These are phyloP conservation scores for Puccinia triticina DNA, from an alignment of 1,284 basidiomycete species.

Conservation along the genomic window DNA sequence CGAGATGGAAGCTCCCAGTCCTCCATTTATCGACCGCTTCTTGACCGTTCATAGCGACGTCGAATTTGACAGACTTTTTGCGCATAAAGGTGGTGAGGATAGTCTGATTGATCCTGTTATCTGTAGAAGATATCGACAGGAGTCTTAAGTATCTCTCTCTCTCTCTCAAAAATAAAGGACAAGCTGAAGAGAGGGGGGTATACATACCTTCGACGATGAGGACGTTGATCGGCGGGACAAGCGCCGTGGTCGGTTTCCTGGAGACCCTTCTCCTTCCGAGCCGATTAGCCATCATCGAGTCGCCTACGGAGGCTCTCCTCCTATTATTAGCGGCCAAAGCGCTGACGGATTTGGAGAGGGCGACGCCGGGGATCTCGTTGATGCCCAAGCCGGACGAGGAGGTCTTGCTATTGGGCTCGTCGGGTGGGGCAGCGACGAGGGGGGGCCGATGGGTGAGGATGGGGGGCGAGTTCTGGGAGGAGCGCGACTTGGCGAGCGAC, in stretches of 20 bases:
- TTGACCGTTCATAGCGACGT: constrained; percentile 89
- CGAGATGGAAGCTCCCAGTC: constrained; percentile 90
- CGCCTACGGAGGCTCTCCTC: constrained; percentile 18
- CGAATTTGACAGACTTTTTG: constrained; percentile 93
- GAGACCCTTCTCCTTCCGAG: constrained; percentile 15
- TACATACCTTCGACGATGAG: constrained; percentile 84
- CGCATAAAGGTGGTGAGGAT: constrained; percentile 95
- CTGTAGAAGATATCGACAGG: constrained; percentile 63
- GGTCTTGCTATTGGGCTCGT: background rate
- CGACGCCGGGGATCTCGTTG: background rate
- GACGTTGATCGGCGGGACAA: constrained; percentile 88
- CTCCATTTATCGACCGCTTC: constrained; percentile 97
- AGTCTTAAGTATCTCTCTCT: background rate
- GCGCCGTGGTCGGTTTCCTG: constrained; percentile 35
- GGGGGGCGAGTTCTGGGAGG: constrained; percentile 20
- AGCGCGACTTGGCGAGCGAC: background rate
- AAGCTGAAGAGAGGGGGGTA: constrained; percentile 50
- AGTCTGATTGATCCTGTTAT: constrained; percentile 98
- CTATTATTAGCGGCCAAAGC: background rate
- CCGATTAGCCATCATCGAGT: constrained; percentile 8
- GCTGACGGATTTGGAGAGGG: background rate
- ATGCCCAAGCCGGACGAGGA: background rate
- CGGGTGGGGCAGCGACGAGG: background rate
- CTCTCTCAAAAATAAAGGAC: too few relatives aligned
- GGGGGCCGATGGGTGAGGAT: background rate